Conservation (phyloP, 1,284 basidiomycete species). For the Pseudozyma sp. region DNA sequence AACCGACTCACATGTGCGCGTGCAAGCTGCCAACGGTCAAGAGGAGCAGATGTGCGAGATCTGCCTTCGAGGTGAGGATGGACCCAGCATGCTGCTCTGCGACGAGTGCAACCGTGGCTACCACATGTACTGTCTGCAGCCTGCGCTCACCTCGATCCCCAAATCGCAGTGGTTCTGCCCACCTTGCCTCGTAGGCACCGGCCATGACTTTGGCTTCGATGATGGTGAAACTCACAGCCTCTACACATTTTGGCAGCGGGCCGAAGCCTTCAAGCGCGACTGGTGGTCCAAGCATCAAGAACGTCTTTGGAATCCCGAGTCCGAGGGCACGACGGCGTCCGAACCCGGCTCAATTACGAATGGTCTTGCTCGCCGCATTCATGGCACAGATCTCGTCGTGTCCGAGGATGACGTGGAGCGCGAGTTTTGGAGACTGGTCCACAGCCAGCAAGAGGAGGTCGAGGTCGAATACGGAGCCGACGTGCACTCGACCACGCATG, state of each 20-base stretch:
- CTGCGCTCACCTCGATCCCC: conserved; percentile 84
- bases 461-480: conserved; percentile 99
- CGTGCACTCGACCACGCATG: conserved; percentile 95
- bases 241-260: conserved; percentile 89
- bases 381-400: conserved; percentile 73
- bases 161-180: conserved; percentile 97
- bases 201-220: conserved; percentile 98
- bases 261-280: conserved; percentile 79
- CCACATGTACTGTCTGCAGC: conserved; percentile 95
- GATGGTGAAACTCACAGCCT: conserved; percentile 96
- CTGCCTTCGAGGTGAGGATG: conserved; percentile 83
- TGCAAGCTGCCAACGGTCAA: conserved; percentile 8
- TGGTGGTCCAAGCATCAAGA: conserved; percentile 74
- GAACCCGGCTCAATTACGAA: conserved; percentile 25
- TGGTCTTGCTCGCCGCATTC: conserved; percentile 47
- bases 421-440: conserved; percentile 97
- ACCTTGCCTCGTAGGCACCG: conserved; percentile 88
- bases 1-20: conserved; percentile 13
- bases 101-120: conserved; percentile 95
- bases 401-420: conserved; percentile 90
- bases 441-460: conserved; percentile 88
- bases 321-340: background rate
- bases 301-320: conserved; percentile 39
- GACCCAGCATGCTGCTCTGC: conserved; percentile 91
- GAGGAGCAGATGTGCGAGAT: conserved; percentile 65